Percentiles rank a stretch among this genome's conserved stretches.
Evolutionary conservation across 192 early-diverging fungal species (phyloP).

Genomic region (Coemansia erecta): DNA sequence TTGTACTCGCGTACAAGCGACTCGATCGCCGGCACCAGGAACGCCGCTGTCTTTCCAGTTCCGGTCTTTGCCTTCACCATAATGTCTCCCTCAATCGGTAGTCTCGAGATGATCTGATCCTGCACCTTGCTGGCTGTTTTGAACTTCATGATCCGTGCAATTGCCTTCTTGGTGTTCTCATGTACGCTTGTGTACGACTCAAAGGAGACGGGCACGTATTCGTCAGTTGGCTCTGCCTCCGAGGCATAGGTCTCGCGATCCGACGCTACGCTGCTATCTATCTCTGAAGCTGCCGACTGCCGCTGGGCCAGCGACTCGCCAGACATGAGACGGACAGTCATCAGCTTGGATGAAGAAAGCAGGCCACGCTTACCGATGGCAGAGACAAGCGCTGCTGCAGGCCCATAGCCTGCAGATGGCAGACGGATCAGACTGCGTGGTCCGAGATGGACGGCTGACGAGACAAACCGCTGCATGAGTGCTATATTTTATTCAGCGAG

Average conservation of each 20-base stretch:
- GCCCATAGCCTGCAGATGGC: conserved; percentile 1
- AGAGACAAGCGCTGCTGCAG: background rate
- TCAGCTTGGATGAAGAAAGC: too few species aligned
- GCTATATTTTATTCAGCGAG: background rate
- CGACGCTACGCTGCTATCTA: background rate
- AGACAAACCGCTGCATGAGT: conserved; percentile 26
- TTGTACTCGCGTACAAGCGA: conserved; percentile 57
- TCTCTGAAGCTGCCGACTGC: background rate
- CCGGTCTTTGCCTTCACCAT: conserved; percentile 97
- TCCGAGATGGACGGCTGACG: conserved; percentile 6
- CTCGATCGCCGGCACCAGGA: conserved; percentile 85
- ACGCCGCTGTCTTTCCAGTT: conserved; percentile 96
- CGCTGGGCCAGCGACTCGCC: conserved; percentile 27
- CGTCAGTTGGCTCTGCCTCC: conserved; percentile 10
- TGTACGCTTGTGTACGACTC: conserved; percentile 45
- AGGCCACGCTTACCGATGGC: too few species aligned
- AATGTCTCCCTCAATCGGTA: conserved; percentile 75
- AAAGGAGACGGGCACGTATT: conserved; percentile 58
- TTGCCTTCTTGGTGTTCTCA: conserved; percentile 55
- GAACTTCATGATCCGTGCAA: conserved; percentile 69
- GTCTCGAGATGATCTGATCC: conserved; percentile 67
- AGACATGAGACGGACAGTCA: background rate
- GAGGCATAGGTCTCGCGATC: background rate
- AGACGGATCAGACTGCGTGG: conserved; percentile 21
- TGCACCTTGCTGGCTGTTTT: conserved; percentile 82